Conservation (phyloP, 1,284 basidiomycete genomes). For the Cutaneotrichosporon cutaneum region DNA sequence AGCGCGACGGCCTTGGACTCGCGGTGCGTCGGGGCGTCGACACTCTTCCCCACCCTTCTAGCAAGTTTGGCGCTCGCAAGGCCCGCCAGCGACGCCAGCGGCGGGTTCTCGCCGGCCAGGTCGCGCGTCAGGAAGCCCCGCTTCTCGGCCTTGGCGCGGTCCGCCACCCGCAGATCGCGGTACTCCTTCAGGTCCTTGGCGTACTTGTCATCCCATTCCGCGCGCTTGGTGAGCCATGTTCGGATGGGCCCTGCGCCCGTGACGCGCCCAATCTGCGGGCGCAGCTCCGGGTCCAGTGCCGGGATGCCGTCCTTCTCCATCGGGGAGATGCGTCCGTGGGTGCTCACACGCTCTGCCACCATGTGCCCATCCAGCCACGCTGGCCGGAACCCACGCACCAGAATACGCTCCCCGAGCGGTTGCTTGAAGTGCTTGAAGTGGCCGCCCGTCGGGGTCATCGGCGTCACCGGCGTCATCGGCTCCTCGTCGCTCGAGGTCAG, state of each 20-base stretch:
- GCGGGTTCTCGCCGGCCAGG: constrained; percentile 43
- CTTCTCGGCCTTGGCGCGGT: constrained; percentile 36
- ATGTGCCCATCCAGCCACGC: constrained; percentile 53
- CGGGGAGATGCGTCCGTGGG: constrained; percentile 70
- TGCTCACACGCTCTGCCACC: constrained; percentile 84
- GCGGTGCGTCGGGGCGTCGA: constrained; percentile 44
- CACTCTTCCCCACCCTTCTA: constrained; percentile 39
- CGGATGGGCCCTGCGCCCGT: constrained; percentile 45
- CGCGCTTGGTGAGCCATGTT: constrained; percentile 45
- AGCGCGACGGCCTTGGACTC: constrained; percentile 36
- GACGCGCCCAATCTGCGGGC: constrained; percentile 41
- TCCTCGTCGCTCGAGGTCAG: background rate
- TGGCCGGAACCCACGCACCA: constrained; percentile 36
- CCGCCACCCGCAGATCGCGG: constrained; percentile 33
- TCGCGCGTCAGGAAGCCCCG: constrained; percentile 49
- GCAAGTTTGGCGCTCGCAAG: constrained; percentile 41
- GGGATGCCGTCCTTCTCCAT: constrained; percentile 66
- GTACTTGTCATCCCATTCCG: constrained; percentile 47
- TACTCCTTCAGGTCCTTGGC: constrained; percentile 36
- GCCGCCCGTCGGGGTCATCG: background rate
- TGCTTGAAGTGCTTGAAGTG: background rate
- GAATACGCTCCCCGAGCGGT: background rate
- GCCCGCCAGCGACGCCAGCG: constrained; percentile 43
- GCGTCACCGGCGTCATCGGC: background rate
- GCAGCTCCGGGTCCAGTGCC: constrained; percentile 37